Percentiles rank a stretch among this genome's conserved stretches.
These are phyloP conservation scores for Clavispora vitiphila DNA, from an alignment of 805 yeast species.

Conservation along the genomic window DNA sequence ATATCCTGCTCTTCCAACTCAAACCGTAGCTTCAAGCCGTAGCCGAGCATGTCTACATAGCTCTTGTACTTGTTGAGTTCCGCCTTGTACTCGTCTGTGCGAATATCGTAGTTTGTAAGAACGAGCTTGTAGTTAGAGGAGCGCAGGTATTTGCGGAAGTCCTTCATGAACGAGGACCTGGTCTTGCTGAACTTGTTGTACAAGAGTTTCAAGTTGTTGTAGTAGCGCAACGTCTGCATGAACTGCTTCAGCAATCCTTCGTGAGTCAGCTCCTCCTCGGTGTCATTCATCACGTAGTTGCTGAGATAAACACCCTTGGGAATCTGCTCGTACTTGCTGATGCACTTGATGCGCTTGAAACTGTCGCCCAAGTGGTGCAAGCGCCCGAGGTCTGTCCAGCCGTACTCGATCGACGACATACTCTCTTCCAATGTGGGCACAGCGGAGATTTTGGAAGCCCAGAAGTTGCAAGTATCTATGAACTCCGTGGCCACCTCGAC, in stretches of 20 bases:
- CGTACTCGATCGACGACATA: conserved; percentile 74
- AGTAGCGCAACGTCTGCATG: conserved; percentile 36
- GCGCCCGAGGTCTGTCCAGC: conserved; percentile 55
- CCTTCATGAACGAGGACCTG: conserved; percentile 25
- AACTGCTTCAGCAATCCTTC: conserved; percentile 42
- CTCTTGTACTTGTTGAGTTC: conserved; percentile 44
- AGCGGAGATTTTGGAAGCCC: conserved; percentile 84
- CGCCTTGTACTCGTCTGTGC: conserved; percentile 37
- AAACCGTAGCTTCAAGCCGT: conserved; percentile 42
- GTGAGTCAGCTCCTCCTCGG: conserved; percentile 18
- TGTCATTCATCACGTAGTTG: conserved; percentile 21
- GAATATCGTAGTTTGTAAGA: conserved; percentile 35
- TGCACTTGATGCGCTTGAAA: conserved; percentile 28
- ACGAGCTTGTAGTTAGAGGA: conserved; percentile 33
- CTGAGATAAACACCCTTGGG: conserved; percentile 40
- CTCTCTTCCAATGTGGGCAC: conserved; percentile 68
- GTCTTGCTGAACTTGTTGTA: conserved; percentile 28
- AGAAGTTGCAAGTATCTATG: conserved; percentile 76
- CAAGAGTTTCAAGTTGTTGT: conserved; percentile 32
- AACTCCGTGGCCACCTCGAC: conserved; percentile 63
- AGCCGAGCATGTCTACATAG: conserved; percentile 42
- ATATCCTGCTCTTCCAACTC: conserved; percentile 34
- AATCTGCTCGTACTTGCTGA: conserved; percentile 41
- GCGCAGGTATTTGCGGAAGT: conserved; percentile 22
- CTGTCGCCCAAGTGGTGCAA: conserved; percentile 22